A percentile compares a stretch with the other conserved stretches of the same genome.
These are phyloP conservation scores for Xylaria cubensis DNA, from an alignment of 495 filamentous ascomycete species.

Conservation along the genomic window DNA sequence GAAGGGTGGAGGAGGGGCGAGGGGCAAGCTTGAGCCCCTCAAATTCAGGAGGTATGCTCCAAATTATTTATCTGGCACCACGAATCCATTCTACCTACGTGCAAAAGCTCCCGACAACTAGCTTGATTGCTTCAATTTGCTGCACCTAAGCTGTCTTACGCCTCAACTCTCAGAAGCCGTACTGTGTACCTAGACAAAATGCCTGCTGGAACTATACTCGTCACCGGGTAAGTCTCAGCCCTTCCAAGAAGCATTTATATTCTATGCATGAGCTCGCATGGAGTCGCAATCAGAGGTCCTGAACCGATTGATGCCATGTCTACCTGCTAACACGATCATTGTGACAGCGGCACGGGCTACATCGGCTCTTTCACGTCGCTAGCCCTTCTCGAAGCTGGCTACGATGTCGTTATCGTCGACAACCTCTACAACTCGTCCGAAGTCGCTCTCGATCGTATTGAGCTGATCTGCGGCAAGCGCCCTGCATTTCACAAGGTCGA, in stretches of 20 bases:
- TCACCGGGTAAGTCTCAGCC: slow-evolving; percentile 77
- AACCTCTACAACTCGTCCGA: slow-evolving; percentile 94
- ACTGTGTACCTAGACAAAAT: slow-evolving; percentile 54
- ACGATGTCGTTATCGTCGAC: slow-evolving; percentile 95
- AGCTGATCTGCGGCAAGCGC: slow-evolving; percentile 88
- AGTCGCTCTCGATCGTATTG: slow-evolving; percentile 89
- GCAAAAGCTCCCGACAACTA: neutral
- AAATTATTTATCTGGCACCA: neutral
- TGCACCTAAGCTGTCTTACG: neutral
- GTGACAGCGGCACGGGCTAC: slow-evolving; percentile 89
- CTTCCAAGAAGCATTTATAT: slow-evolving; percentile 24
- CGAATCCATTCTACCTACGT: neutral
- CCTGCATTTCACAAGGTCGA: slow-evolving; percentile 86
- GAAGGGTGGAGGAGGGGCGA: slow-evolving; percentile 9
- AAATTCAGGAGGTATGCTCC: slow-evolving; percentile 15
- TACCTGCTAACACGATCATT: slow-evolving; percentile 26
- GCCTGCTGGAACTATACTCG: slow-evolving; percentile 83
- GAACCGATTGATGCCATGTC: slow-evolving; percentile 27
- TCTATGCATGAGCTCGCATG: neutral
- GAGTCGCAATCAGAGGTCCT: neutral
- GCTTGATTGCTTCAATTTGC: slow-evolving; percentile 12
- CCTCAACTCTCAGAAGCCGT: neutral
- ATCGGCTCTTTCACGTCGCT: slow-evolving; percentile 97
- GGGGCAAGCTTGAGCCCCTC: neutral
- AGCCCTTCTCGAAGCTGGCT: slow-evolving; percentile 88